Evolutionary conservation across 768 basidiomycete genomes (phyloP), one percentile per base, ranked within the genome.

Genomic region (Mycena rebaudengoi): DNA sequence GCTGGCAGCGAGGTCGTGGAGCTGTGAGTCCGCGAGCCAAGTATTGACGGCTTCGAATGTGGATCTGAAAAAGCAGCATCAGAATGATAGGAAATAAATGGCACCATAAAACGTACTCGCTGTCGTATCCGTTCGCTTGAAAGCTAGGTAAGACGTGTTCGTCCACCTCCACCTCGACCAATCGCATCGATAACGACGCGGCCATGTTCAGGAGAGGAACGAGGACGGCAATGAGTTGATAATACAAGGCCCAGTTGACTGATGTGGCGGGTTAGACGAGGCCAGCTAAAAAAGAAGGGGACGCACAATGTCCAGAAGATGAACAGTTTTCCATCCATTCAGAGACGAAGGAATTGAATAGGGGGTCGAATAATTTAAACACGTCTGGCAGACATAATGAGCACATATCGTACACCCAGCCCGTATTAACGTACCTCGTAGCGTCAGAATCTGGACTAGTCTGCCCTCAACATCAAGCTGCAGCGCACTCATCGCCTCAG

Each of bases 171-270:
- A 72, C 59, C 2, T 69, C 69, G n/a, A 82, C 57, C 6, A 85
- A 67, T 12, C 65, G 51, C 13, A 67, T 62, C 52, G 79, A 68
- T 46, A 73, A 67, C 43, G 67, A 57, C 44, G 77, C 67, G 26
- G 80, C 71, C 25, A 67, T 72, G 64, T 83, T 85, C 33, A 88
- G 70, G 12, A 87, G 66, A 0, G 61, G 68, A 16, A 84, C 67
- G 6, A 77, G 75, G 12, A 74, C 74, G 60, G 83, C 79, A 0
- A 88, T 66, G 10, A 87, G 64, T 52, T 78, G 77, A 30, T 75
- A 78, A 60, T 85, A 86, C 25, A 88, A 74, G 33, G 70, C 72
- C 89, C 89, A 91, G 62, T 88, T 78, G 67, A 87, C 89, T 91
- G 49, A 8, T 35, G 37, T 18, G 43, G 32, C n/a, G 21, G 40